A percentile compares a stretch with the other conserved stretches of the same genome.
phyloP scores from a whole-genome alignment of 78 protist species.

The Cavenderia fasciculata region DNA sequence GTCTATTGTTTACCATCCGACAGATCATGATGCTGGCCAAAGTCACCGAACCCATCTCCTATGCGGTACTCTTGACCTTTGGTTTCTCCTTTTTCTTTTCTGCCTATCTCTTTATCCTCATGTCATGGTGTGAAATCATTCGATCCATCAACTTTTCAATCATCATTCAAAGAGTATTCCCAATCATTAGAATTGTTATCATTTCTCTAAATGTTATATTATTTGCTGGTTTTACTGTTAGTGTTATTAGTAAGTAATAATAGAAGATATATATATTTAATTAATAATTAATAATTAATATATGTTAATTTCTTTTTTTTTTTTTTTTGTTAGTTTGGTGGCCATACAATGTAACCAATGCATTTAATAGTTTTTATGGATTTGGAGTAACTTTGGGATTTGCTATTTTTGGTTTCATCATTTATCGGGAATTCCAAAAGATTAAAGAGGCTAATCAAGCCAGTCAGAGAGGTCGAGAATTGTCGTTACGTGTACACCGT shows the following conservation, averaged over 20 bases:
- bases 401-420: not conserved
- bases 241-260: too few relatives aligned
- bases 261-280: too few relatives aligned
- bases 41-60: not conserved
- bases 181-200: not conserved
- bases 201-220: not conserved
- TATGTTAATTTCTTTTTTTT: too few relatives aligned
- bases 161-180: not conserved
- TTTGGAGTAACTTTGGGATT: constrained; percentile 10
- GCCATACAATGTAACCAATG: constrained; percentile 15
- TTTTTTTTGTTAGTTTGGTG: too few relatives aligned
- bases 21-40: not conserved
- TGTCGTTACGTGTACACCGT: not conserved
- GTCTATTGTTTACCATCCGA: not conserved
- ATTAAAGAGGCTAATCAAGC: not conserved
- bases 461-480: not conserved
- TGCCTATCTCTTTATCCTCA: constrained; percentile 15
- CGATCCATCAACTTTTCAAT: not conserved
- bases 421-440: constrained; percentile 10
- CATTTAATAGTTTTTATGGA: constrained; percentile 10
- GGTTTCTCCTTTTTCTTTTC: not conserved
- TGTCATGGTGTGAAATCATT: constrained; percentile 7
- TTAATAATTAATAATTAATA: too few relatives aligned
- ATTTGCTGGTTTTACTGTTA: constrained; percentile 5
- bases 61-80: not conserved